Percentiles rank a stretch among this genome's conserved stretches.
These are phyloP conservation scores for Trichophyton mentagrophytes DNA, from an alignment of 2,329 filamentous ascomycete species.

Conservation along the genomic window DNA sequence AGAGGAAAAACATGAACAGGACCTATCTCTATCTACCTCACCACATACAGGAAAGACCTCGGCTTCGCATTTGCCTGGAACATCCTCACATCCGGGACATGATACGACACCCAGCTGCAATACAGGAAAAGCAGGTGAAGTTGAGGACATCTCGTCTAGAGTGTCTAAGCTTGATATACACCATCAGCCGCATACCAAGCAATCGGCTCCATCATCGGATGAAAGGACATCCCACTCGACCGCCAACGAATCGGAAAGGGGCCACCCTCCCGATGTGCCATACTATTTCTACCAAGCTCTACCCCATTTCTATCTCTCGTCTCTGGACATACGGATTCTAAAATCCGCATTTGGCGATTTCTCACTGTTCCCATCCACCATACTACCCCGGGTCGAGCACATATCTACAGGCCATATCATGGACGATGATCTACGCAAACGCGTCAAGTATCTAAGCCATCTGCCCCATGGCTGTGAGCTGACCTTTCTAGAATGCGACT, in stretches of 20 bases:
- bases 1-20: background rate
- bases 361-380: conserved; percentile 66
- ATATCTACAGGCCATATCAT: conserved; percentile 79
- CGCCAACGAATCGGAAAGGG: background rate
- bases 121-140: conserved; percentile 6
- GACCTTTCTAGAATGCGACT: conserved; percentile 84
- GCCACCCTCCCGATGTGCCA: conserved; percentile 37
- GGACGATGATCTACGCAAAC: conserved; percentile 69
- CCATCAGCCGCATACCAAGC: background rate
- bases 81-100: conserved; percentile 11
- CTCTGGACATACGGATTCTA: conserved; percentile 81
- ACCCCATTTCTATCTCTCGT: conserved; percentile 78
- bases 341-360: conserved; percentile 82
- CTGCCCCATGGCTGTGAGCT: conserved; percentile 84
- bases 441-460: conserved; percentile 76
- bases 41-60: conserved; percentile 34
- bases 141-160: conserved; percentile 7
- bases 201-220: background rate
- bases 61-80: conserved; percentile 35
- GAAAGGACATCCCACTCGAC: background rate
- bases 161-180: conserved; percentile 11
- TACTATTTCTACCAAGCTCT: conserved; percentile 85
- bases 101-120: background rate
- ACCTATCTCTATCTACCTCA: conserved; percentile 36
- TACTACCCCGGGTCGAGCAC: conserved; percentile 76